Evolutionary conservation across 2,329 filamentous ascomycete species (phyloP), one percentile per base, ranked within the genome.

Genomic region (Coleophoma eucalyptorum): DNA sequence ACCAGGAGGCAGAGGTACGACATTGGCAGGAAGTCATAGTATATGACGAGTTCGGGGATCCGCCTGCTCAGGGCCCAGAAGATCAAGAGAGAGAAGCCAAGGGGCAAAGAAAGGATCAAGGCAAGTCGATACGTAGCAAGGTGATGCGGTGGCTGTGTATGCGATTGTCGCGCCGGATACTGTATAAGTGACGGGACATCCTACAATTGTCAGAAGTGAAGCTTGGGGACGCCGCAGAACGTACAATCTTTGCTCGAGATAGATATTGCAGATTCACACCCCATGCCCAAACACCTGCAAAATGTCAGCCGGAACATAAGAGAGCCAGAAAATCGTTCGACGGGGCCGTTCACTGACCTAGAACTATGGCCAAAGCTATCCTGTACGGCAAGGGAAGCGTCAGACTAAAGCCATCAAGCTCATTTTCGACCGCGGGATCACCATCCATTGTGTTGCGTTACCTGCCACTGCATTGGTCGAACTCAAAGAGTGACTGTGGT

Each of bases 271-370:
- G 82, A 73, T 97, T 97, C 61, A 88, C 71, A 58, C 87, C 91
- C 91, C 93, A 99, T 67, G 90, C 91, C 93, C 93, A 97, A 64
- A 96, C 86, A 60, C 90, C 91, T 95, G 58, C 54, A 26, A 8
- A 5, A 26, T 26, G 26, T 26, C 10, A 26, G 26, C 26, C 26
- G 10, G 26, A 26, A 26, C 26, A 26, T 26, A 5, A 26, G 26
- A 26, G 26, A 26, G 26, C 26, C 21, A 8, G 26, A 26, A 26
- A 6, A 3, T 5, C 10, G 5, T 26, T 26, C 26, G 5, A 26
- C 26, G 6, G 26, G 6, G 26, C 26, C 10, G 26, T 26, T 26
- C 6, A 26, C 78, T 57, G 76, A 95, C 91, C 93, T 57, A 95
- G 74, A 48, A 96, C 87, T 56, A 94, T 74, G 62, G 97, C 87